Evolutionary conservation across 1,284 basidiomycete genomes (phyloP).

Genomic region (Rhodofomes roseus): DNA sequence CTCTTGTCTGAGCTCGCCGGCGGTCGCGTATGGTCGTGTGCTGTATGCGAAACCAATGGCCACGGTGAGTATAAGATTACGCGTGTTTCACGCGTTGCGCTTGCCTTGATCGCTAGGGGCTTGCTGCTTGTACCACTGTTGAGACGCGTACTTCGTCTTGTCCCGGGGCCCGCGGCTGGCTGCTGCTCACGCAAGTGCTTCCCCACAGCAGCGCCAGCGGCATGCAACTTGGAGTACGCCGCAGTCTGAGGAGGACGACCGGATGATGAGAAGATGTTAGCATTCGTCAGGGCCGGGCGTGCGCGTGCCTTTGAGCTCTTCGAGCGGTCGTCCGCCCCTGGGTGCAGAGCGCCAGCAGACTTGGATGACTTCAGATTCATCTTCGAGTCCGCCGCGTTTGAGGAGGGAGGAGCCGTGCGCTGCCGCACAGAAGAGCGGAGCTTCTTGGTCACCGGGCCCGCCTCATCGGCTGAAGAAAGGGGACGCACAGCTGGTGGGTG

Average conservation of each 20-base stretch:
- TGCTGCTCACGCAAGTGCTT: conserved; percentile 47
- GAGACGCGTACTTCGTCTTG: conserved; percentile 67
- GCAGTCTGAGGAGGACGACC: conserved; percentile 66
- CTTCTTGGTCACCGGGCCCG: conserved; percentile 72
- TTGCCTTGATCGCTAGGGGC: conserved; percentile 26
- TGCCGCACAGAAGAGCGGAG: conserved; percentile 61
- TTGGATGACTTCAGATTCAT: conserved; percentile 47
- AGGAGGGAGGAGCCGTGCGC: conserved; percentile 38
- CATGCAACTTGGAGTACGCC: conserved; percentile 49
- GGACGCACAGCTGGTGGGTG: conserved; percentile 54
- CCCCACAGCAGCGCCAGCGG: conserved; percentile 27
- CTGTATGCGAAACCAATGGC: conserved; percentile 2
- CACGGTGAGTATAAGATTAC: conserved; percentile 1
- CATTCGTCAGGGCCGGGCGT: conserved; percentile 74
- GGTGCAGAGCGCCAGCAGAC: conserved; percentile 35
- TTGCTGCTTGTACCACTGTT: conserved; percentile 52
- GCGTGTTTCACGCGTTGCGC: background rate
- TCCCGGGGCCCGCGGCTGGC: conserved; percentile 34
- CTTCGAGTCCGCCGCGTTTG: conserved; percentile 23
- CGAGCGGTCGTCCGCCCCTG: conserved; percentile 52
- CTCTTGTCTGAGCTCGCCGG: conserved; percentile 47
- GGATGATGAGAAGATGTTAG: conserved; percentile 79
- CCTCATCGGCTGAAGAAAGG: conserved; percentile 76
- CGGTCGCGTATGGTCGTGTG: conserved; percentile 48
- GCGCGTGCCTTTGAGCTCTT: conserved; percentile 75